Evolutionary conservation across 345 rosid species (phyloP), one percentile per base, ranked within the genome.

Genomic region (Eucalyptus pauciflora): DNA sequence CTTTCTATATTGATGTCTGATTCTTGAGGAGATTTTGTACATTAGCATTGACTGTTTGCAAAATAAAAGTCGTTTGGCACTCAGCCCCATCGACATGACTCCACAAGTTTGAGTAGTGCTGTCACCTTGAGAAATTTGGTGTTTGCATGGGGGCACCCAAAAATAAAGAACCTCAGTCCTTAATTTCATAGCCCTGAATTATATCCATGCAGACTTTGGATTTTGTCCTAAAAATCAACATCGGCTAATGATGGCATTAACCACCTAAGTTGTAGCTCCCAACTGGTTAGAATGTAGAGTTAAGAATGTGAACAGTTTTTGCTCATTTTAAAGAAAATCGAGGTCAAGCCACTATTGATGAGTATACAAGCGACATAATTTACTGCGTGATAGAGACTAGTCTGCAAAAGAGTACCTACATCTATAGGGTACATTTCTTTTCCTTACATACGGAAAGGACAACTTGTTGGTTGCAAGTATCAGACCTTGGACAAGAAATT

Each of bases 391-490:
- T 71, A 18, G 45, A 9, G 22, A 33, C 25, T 37, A 71, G 46
- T 10, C 10, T 71, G 45, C 81, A 18, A 71, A 71, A 71, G 6
- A 9, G 46, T 71, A 18, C 81, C 45, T 5, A 13, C 81, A 5
- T 71, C 46, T 33, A 3, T 33, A 10, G 25, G 45, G 13, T 71
- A 71, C 46, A 17, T 33, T 37, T 94, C 94, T 67, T 93, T 92
- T 88, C 90, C 94, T 56, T 94, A 93, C 58, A 91, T 90, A 89
- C 51, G 88, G 85, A 87, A 92, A 80, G 94, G 94, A 71, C 90
- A 52, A 50, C 79, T 91, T 62, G 91, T 93, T 91, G 93, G 94
- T 15, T 94, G 95, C 93, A 94, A 94, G 90, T 94, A 90, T 87
- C 86, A 92, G 3, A 92, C 91, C 79, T 5, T 88, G 48, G 92